Conservation (phyloP, 139 green algal species). For the Volvox africanus region DNA sequence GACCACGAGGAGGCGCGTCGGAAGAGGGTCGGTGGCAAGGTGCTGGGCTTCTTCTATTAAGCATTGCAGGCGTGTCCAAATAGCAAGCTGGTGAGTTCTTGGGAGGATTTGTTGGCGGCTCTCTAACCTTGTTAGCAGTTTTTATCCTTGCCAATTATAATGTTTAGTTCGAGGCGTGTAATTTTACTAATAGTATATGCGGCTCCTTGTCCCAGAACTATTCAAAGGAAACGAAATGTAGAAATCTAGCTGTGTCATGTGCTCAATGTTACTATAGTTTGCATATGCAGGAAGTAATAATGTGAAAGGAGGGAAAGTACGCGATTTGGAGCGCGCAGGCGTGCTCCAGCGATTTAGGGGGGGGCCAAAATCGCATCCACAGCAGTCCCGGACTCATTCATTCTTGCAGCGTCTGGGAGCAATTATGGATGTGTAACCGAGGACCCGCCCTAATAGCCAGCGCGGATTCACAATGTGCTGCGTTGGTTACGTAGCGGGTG, state of each 20-base stretch:
- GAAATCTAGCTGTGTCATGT: too few species aligned
- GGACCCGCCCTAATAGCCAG: conserved; percentile 28
- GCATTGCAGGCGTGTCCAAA: neutral
- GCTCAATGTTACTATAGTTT: too few species aligned
- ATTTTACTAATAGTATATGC: too few species aligned
- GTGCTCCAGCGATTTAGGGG: too few species aligned
- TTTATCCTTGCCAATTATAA: too few species aligned
- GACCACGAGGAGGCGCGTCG: conserved; percentile 98
- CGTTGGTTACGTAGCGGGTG: conserved; percentile 28
- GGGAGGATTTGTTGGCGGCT: conserved; percentile 23
- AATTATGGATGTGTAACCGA: conserved; percentile 9
- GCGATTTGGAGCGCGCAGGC: too few species aligned
- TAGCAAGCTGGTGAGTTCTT: conserved; percentile 21
- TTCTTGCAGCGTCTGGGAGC: neutral
- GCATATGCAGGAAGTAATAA: too few species aligned
- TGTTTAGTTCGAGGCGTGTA: too few species aligned
- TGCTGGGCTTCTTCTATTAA: conserved; percentile 96
- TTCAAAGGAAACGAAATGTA: too few species aligned
- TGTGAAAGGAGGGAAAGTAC: too few species aligned
- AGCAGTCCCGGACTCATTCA: conserved; percentile 19
- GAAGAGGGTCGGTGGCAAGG: conserved; percentile 98
- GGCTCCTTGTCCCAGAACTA: too few species aligned
- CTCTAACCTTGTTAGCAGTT: neutral
- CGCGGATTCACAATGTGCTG: neutral
- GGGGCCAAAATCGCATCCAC: neutral